These are phyloP conservation scores for Lepidopterella palustris DNA, from an alignment of 495 filamentous ascomycete genomes.

Conservation along the genomic window DNA sequence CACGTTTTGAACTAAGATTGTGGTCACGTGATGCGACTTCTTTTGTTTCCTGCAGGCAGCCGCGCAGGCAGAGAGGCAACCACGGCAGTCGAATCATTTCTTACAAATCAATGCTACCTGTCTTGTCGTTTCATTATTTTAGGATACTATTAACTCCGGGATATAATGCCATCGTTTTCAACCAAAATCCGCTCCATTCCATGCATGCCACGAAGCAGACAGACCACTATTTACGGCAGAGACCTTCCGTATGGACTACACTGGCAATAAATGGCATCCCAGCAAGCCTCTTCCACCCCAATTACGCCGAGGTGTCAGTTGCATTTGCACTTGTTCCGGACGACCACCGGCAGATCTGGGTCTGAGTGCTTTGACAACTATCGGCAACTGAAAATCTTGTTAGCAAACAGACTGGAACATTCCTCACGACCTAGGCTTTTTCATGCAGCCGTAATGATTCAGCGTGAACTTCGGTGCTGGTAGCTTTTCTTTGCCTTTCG, in stretches of 20 bases:
- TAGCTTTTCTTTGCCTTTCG: background rate
- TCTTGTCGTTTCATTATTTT: background rate
- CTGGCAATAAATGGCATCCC: constrained; percentile 81
- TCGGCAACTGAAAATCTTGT: constrained; percentile 47
- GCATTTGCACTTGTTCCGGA: constrained; percentile 57
- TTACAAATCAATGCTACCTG: background rate
- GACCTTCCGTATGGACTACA: constrained; percentile 37
- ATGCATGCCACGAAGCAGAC: constrained; percentile 27
- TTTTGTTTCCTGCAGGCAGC: constrained; percentile 16
- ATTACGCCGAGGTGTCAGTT: constrained; percentile 62
- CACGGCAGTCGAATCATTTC: background rate
- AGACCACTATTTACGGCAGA: constrained; percentile 1
- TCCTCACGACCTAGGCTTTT: background rate
- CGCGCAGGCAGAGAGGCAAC: constrained; percentile 8
- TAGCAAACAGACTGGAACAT: constrained; percentile 4
- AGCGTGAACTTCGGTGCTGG: too few relatives aligned
- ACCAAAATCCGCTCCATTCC: constrained; percentile 22
- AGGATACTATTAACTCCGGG: constrained; percentile 17
- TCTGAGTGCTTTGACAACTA: constrained; percentile 61
- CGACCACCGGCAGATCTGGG: constrained; percentile 23
- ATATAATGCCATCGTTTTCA: constrained; percentile 23
- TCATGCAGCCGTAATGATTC: too few relatives aligned
- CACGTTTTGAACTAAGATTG: constrained; percentile 1
- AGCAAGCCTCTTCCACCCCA: constrained; percentile 88
- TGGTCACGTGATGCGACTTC: background rate